Evolutionary conservation across 169 alveolate species (phyloP).

Genomic region (Pseudocohnilembus persalinus): DNA sequence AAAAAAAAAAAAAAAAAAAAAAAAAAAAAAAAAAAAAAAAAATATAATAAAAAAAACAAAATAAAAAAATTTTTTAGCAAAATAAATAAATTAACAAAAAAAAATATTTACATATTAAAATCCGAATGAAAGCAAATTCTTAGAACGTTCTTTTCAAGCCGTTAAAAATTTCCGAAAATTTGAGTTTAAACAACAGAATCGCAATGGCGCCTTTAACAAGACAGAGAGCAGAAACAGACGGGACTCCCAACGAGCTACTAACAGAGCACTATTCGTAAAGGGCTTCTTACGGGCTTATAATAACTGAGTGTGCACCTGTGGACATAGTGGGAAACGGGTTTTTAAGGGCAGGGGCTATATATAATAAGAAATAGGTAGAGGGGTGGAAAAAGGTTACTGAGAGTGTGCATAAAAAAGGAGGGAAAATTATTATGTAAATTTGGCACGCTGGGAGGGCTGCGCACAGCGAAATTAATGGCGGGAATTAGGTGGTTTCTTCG

Average conservation of each 20-base stretch:
- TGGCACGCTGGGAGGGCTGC: slow-evolving; percentile 46
- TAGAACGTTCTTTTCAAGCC: too few relatives aligned
- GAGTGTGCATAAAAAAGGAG: slow-evolving; percentile 43
- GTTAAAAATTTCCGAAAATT: too few relatives aligned
- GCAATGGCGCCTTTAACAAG: slow-evolving; percentile 42
- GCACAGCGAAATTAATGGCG: slow-evolving; percentile 27
- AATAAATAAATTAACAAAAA: too few relatives aligned
- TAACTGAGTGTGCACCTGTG: slow-evolving; percentile 41
- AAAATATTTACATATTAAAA: too few relatives aligned
- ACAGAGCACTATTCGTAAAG: slow-evolving; percentile 35
- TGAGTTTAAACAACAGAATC: slow-evolving; percentile 37
- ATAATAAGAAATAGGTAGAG: slow-evolving; percentile 28
- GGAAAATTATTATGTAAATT: slow-evolving; percentile 30
- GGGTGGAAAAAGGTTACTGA: slow-evolving; percentile 50
- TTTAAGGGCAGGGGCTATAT: slow-evolving; percentile 1
- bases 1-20: too few relatives aligned
- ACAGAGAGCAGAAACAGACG: slow-evolving; percentile 40
- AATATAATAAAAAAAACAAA: too few relatives aligned
- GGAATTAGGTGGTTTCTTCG: slow-evolving; percentile 28
- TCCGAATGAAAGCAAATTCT: too few relatives aligned
- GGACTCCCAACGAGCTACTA: slow-evolving; percentile 5
- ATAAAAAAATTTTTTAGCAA: too few relatives aligned
- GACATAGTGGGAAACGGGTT: slow-evolving; percentile 19
- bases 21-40: too few relatives aligned
- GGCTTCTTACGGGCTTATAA: slow-evolving; percentile 38